A percentile compares a stretch with the other conserved stretches of the same genome.
phyloP scores from a whole-genome alignment of 1,139 yeast species.

The Debaryomyces nepalensis region DNA sequence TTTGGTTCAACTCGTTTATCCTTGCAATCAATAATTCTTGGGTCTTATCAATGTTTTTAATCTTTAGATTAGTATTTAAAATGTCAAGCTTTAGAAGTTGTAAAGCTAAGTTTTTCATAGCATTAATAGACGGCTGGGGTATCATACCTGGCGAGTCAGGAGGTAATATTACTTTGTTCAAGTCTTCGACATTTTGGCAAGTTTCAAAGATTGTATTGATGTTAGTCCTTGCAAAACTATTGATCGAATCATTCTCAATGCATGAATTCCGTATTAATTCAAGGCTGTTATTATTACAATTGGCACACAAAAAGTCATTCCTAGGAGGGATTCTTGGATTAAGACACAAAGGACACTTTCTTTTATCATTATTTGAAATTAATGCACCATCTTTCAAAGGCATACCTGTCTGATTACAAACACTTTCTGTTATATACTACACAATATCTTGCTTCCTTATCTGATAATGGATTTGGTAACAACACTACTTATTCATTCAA shows the following conservation, averaged over 20 bases:
- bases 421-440: too few species aligned
- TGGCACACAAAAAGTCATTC: slow-evolving; percentile 26
- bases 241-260: slow-evolving; percentile 30
- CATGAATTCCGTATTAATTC: slow-evolving; percentile 31
- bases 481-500: too few species aligned
- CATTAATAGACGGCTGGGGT: slow-evolving; percentile 30
- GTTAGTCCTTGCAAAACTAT: slow-evolving; percentile 24
- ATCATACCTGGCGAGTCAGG: slow-evolving; percentile 13
- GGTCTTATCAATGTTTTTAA: slow-evolving; percentile 27
- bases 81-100: slow-evolving; percentile 49
- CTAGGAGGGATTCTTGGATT: slow-evolving; percentile 14
- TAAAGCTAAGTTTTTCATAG: slow-evolving; percentile 45
- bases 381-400: slow-evolving; percentile 2
- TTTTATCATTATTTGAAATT: not conserved
- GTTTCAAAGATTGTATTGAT: slow-evolving; percentile 35
- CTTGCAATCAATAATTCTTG: slow-evolving; percentile 20
- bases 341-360: slow-evolving; percentile 23
- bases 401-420: slow-evolving; percentile 5
- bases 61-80: slow-evolving; percentile 28
- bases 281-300: slow-evolving; percentile 26
- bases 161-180: slow-evolving; percentile 10
- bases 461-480: too few species aligned
- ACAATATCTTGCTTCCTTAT: too few species aligned
- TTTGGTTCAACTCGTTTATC: slow-evolving; percentile 22
- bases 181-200: slow-evolving; percentile 20